Percentiles rank a stretch among this genome's conserved stretches.
These are phyloP conservation scores for Populus davidiana DNA, from an alignment of 345 rosid genomes.

Conservation along the genomic window DNA sequence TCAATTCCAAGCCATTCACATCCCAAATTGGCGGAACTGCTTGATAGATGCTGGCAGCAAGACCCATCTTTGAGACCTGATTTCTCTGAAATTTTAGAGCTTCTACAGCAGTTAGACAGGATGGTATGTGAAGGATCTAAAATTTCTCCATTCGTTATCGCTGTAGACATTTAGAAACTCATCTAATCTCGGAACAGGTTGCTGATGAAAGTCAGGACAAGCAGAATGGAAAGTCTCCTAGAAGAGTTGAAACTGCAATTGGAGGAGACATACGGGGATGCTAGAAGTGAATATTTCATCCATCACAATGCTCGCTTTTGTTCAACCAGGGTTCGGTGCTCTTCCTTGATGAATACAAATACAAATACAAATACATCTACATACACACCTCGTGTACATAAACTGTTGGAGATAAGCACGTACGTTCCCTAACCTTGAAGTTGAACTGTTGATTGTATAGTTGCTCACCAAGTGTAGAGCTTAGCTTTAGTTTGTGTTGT, in stretches of 20 bases:
- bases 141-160: background rate
- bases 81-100: constrained; percentile 49
- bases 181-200: constrained; percentile 22
- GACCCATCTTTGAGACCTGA: constrained; percentile 59
- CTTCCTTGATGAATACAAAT: background rate
- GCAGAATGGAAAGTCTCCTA: constrained; percentile 6
- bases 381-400: background rate
- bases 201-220: constrained; percentile 11
- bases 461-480: background rate
- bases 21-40: constrained; percentile 45
- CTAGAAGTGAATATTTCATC: constrained; percentile 1
- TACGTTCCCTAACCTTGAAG: background rate
- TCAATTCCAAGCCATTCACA: constrained; percentile 46
- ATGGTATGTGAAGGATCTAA: constrained; percentile 16
- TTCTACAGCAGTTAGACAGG: constrained; percentile 38
- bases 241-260: constrained; percentile 12
- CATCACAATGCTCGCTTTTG: background rate
- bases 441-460: background rate
- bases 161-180: background rate
- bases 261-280: background rate
- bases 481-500: background rate
- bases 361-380: background rate
- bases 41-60: constrained; percentile 61
- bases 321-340: background rate
- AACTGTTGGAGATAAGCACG: background rate